Base-by-base conservation (phyloP, 1,139 yeast genomes). In the Suhomyces atakaporum region DNA sequence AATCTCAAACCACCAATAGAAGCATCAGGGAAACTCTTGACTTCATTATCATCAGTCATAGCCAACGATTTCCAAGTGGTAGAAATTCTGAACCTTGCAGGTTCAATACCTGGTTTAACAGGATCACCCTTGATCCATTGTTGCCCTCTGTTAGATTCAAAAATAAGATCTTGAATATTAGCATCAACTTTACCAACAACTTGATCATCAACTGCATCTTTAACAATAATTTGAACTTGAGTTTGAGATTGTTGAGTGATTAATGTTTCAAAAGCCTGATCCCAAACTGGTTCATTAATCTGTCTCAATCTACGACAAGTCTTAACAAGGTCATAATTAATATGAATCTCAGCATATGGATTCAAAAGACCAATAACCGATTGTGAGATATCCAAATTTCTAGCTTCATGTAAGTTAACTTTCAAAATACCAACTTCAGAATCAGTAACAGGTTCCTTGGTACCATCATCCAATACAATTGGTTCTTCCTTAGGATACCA, bases 31-130 rank as follows among this genome's bases (percentile, higher is more conserved):
- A 66, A 63, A 16, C 69, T 63, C 38, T 69, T 65, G 24, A 69
- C 69, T 18, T 66, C 60, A 23, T 60, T 66, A 33, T 79, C 81
- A 31, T 80, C 81, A 33, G 74, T 66, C 50, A 81, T 63, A 13
- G 75, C 74, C 39, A 85, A 63, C n/a, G 90, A 86, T 53, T 83
- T 84, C 90, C 92, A 85, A 24, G 61, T 57, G 32, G 85, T 79
- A 33, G 75, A 60, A 29, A 84, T 53, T 51, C 77, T 69, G 40
- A 80, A 60, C 31, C 63, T 63, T 46, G 87, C 81, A 25, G 66
- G 58, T 13, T 78, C 53, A 1, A 61, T 62, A 16, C 54, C 58
- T 11, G 42, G 43, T 9, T 44, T 50, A 24, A 60, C 42, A 5
- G 71, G 79, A 3, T 69, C 58, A 36, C 78, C 72, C 8, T 68